Percentiles rank a stretch among this genome's conserved stretches.
Conservation (phyloP, 176 grass and related monocot species). For the Carex kokanica region DNA sequence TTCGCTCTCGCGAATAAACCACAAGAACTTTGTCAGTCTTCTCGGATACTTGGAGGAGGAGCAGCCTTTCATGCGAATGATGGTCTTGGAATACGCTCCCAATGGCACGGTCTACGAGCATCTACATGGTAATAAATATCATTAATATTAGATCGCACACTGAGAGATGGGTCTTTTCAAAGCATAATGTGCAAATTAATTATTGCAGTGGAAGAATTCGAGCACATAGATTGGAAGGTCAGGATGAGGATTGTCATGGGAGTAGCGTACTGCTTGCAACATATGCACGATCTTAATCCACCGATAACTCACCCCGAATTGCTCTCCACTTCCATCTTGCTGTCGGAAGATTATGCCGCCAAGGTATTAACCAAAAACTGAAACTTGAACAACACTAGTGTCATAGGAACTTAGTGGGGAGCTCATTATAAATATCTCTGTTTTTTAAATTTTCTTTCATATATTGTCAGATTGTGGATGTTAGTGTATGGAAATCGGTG, state of each 20-base stretch:
- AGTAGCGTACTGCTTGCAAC: constrained; percentile 76
- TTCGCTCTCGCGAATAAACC: constrained; percentile 81
- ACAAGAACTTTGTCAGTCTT: constrained; percentile 96
- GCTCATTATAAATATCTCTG: background rate
- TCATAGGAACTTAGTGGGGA: background rate
- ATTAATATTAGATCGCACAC: background rate
- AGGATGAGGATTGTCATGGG: constrained; percentile 95
- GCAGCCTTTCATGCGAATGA: constrained; percentile 98
- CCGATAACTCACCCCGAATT: constrained; percentile 62
- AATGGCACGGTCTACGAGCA: constrained; percentile 93
- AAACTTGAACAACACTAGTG: background rate
- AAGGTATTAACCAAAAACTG: constrained; percentile 52
- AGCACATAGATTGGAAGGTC: constrained; percentile 84
- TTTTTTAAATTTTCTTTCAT: constrained; percentile 17
- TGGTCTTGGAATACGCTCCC: constrained; percentile 85
- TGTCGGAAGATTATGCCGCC: constrained; percentile 88
- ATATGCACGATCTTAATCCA: constrained; percentile 87
- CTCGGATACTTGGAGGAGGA: constrained; percentile 94
- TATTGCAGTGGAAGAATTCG: constrained; percentile 81
- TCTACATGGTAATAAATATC: constrained; percentile 66
- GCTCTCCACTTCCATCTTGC: constrained; percentile 67
- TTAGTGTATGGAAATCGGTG: constrained; percentile 70
- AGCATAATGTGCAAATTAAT: constrained; percentile 23
- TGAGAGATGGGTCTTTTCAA: background rate
- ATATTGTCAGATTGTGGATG: constrained; percentile 61